Base-by-base conservation (phyloP, 768 basidiomycete species). In the Favolaschia claudopus region DNA sequence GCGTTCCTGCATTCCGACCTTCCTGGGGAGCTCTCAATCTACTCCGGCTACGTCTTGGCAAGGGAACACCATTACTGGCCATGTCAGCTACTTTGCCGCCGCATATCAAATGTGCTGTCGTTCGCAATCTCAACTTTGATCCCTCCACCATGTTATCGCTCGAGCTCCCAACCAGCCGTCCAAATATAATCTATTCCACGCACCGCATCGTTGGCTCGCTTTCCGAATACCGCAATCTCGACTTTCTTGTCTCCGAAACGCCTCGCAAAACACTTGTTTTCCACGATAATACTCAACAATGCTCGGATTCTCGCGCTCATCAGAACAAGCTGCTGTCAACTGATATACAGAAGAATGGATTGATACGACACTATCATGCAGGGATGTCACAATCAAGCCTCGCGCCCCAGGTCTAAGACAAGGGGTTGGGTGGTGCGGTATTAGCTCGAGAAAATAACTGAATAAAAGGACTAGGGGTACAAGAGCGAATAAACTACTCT, bases 151-250 rank as follows among this genome's bases (percentile, higher is more conserved):
- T 64, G 32, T 15, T 43, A 4, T 46, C 27, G 14, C 66, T 70
- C 15, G 37, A 42, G 3, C 22, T 58, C 10, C 66, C 68, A 0
- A 64, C 62, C 2, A 75, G 73, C 37, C 43, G 69, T 1, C 68
- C 67, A 7, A 75, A 75, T 45, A 71, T 62, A 1, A 70, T 68
- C 0, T 73, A 72, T 48, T 67, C 68, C 9, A 69, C 64, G 1
- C 72, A 73, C 55, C 33, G 46, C 19, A 61, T 73, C 14, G 29
- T 58, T 14, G 47, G 42, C 2, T 55, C 22, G 20, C 37, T 70
- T 22, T 53, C 68, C 7, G 60, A 68, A 5, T 20, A 60, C 1
- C 43, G 27, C 12, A 74, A 74, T 51, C 70, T 71, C 15, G 39
- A 63, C 5, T 71, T 65, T 40, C 64, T 72, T 43, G 29, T 73